Percentiles rank a stretch among this genome's conserved stretches.
These are phyloP conservation scores for Vigna radiata DNA, from an alignment of 306 rosid genomes.

Conservation along the genomic window DNA sequence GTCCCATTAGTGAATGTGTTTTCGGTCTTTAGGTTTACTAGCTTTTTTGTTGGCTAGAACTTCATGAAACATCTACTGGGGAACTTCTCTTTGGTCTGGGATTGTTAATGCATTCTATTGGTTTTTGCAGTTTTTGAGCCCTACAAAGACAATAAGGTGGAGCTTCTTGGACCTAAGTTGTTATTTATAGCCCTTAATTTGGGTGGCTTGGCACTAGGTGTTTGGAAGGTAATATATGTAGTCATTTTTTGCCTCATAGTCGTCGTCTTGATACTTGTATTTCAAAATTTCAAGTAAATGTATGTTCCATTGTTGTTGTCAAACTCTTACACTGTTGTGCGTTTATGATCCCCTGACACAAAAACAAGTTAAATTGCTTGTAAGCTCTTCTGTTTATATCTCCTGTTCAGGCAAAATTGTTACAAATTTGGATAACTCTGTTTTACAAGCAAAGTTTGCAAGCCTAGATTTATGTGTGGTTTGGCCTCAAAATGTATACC, in stretches of 20 bases:
- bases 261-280: not conserved
- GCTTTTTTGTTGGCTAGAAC: slow-evolving; percentile 24
- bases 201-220: slow-evolving; percentile 89
- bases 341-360: not conserved
- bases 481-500: slow-evolving; percentile 8
- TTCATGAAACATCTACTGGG: not conserved
- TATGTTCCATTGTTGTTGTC: not conserved
- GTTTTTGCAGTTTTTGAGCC: slow-evolving; percentile 91
- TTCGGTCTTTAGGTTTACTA: slow-evolving; percentile 10
- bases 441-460: not conserved
- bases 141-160: slow-evolving; percentile 89
- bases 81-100: slow-evolving; percentile 29
- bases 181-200: slow-evolving; percentile 91
- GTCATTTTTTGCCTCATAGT: not conserved
- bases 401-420: not conserved
- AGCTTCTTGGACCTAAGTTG: slow-evolving; percentile 92
- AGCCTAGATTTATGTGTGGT: not conserved
- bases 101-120: slow-evolving; percentile 7
- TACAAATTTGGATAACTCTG: not conserved
- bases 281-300: slow-evolving; percentile 14
- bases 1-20: slow-evolving; percentile 23
- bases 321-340: not conserved
- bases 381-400: not conserved
- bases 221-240: slow-evolving; percentile 63
- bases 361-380: slow-evolving; percentile 4